Conservation (phyloP, 2,329 filamentous ascomycete genomes). For the Parascedosporium putredinis region DNA sequence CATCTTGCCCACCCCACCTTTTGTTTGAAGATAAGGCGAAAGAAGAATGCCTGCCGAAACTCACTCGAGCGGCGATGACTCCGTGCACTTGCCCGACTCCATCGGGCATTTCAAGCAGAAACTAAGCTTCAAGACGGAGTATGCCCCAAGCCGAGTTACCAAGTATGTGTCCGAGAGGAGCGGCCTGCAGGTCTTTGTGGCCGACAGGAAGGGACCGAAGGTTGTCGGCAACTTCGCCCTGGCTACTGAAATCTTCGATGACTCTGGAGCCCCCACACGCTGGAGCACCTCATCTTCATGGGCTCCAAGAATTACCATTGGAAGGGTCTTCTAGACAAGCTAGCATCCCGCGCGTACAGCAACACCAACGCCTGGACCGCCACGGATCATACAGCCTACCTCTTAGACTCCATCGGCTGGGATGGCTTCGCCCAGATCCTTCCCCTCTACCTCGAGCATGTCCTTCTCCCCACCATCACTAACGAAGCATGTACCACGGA, state of each 20-base stretch:
- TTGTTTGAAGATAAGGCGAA: too few species aligned
- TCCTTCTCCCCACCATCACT: constrained; percentile 82
- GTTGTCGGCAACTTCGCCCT: constrained; percentile 89
- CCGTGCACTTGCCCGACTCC: neutral
- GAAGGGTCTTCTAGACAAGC: constrained; percentile 89
- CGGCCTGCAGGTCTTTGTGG: constrained; percentile 87
- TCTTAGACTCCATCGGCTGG: constrained; percentile 90
- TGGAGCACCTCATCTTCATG: constrained; percentile 80
- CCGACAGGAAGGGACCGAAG: constrained; percentile 90
- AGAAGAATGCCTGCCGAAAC: neutral
- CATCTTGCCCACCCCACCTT: too few species aligned
- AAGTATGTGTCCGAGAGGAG: constrained; percentile 95
- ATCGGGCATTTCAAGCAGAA: constrained; percentile 8
- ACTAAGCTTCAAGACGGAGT: constrained; percentile 70
- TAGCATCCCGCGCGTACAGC: constrained; percentile 88
- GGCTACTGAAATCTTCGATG: constrained; percentile 94
- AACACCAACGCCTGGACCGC: constrained; percentile 96
- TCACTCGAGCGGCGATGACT: neutral
- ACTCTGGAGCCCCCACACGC: constrained; percentile 86
- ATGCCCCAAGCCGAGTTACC: constrained; percentile 77
- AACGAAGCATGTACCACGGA: constrained; percentile 91
- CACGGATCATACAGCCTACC: constrained; percentile 93
- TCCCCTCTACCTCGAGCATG: constrained; percentile 89
- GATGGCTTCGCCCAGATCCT: constrained; percentile 92
- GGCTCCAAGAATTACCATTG: constrained; percentile 89